A percentile compares a stretch with the other conserved stretches of the same genome.
Evolutionary conservation across 2,329 filamentous ascomycete genomes (phyloP).

Genomic region (Pseudocercospora macadamiae): DNA sequence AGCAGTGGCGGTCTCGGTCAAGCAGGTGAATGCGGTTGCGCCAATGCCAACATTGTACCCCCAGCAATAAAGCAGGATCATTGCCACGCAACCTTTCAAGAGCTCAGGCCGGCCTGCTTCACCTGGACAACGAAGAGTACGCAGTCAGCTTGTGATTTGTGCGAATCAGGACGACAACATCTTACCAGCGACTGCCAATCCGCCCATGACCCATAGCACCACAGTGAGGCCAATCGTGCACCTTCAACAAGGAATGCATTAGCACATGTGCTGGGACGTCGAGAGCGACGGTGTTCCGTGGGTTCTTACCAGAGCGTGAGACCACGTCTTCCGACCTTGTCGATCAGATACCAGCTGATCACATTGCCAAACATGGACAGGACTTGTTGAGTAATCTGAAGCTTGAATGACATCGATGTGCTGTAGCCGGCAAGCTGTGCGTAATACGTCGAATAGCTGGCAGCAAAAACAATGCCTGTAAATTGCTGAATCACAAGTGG

Average conservation of each 20-base stretch:
- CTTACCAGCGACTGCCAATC: conserved; percentile 34
- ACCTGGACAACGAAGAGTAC: neutral
- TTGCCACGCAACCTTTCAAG: conserved; percentile 26
- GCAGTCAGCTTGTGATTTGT: neutral
- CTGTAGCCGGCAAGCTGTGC: conserved; percentile 48
- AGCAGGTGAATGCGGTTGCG: conserved; percentile 43
- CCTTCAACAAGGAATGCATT: too few relatives aligned
- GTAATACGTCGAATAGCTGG: conserved; percentile 49
- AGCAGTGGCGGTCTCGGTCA: conserved; percentile 45
- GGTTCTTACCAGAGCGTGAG: too few relatives aligned
- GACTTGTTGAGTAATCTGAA: conserved; percentile 47
- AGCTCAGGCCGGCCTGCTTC: conserved; percentile 5
- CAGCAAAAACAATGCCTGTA: conserved; percentile 40
- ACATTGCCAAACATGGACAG: conserved; percentile 46
- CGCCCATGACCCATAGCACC: conserved; percentile 47
- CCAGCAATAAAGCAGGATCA: conserved; percentile 46
- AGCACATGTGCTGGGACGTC: too few relatives aligned
- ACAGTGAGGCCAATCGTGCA: conserved; percentile 41
- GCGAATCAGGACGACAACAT: neutral
- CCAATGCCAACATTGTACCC: conserved; percentile 48
- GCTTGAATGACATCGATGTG: conserved; percentile 41
- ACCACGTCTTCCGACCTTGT: conserved; percentile 44
- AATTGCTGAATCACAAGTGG: conserved; percentile 43
- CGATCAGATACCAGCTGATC: conserved; percentile 45
- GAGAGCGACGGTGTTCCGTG: too few relatives aligned